Conservation (phyloP, 2,329 filamentous ascomycete species). For the Xylariales sp. region DNA sequence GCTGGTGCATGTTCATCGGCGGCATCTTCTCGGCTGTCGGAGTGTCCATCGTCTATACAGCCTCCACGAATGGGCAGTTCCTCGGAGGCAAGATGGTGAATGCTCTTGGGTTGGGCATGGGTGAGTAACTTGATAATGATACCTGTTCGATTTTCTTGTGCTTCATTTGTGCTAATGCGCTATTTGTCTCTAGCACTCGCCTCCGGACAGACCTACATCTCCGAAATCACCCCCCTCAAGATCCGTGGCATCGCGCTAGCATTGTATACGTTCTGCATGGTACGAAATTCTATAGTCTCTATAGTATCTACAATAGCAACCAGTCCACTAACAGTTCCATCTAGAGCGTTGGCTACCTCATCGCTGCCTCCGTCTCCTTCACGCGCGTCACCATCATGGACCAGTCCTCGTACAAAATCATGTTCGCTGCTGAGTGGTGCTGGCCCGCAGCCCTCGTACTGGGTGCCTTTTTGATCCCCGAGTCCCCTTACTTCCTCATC, state of each 20-base stretch:
- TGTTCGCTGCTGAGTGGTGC: slow-evolving; percentile 6
- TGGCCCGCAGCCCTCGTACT: slow-evolving; percentile 2
- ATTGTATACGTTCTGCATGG: slow-evolving; percentile 4
- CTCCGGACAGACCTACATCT: slow-evolving; percentile 6
- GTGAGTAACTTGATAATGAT: not conserved
- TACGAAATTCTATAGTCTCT: too few relatives aligned
- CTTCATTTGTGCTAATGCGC: too few relatives aligned
- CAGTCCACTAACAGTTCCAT: not conserved
- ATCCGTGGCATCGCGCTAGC: slow-evolving; percentile 4
- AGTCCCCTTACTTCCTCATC: slow-evolving; percentile 4
- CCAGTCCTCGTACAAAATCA: slow-evolving; percentile 4
- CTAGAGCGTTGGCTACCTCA: slow-evolving; percentile 5
- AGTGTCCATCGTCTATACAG: slow-evolving; percentile 2
- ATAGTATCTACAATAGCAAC: not conserved
- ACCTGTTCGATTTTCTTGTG: too few relatives aligned
- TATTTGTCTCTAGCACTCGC: slow-evolving; percentile 3
- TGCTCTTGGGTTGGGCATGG: slow-evolving; percentile 3
- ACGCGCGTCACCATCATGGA: slow-evolving; percentile 5
- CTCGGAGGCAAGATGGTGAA: slow-evolving; percentile 7
- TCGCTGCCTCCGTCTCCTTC: slow-evolving; percentile 5
- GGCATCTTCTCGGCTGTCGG: slow-evolving; percentile 1
- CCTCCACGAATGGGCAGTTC: slow-evolving; percentile 2
- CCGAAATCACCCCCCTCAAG: slow-evolving; percentile 5
- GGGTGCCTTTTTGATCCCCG: slow-evolving; percentile 3
- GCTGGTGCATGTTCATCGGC: slow-evolving; percentile 5